Evolutionary conservation across 768 basidiomycete genomes (phyloP), one percentile per base, ranked within the genome.

Genomic region (Cubamyces lactineus): DNA sequence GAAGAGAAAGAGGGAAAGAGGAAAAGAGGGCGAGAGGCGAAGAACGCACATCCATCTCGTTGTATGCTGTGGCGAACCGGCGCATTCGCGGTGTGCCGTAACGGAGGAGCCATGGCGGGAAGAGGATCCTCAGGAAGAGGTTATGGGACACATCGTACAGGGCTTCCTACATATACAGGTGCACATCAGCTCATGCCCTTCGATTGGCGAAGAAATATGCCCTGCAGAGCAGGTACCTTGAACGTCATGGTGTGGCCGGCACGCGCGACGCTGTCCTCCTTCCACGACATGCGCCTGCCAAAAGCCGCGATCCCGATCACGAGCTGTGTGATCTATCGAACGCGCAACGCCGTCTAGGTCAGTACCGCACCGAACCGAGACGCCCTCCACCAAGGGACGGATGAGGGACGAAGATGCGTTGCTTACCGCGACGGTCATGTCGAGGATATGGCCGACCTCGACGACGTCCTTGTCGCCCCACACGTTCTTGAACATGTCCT

Each of bases 291-390:
- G 48, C 70, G 71, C 38, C 78, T 77, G 2, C 85, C 85, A 65
- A 86, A 87, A 5, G 83, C 84, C 60, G 85, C 85, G 3, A 77
- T 77, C 24, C 84, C 77, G 57, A 86, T 83, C 30, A 85, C 79
- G 54, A 83, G 81, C 2, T 86, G 77, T 0, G 85, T 80, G 42
- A 85, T 78, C 85, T 86, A 26, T 24, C 28, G 7, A 3, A 28
- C 28, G 28, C 28, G 28, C 28, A 28, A 28, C 7, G 4, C 28
- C 28, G 28, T 28, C 46, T 11, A 34, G 34, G 34, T 23, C 4
- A 19, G 17, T 0, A n/a, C n/a, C 17, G 15, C 34, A n/a, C n/a
- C n/a, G n/a, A n/a, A n/a, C n/a, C n/a, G n/a, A n/a, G n/a, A n/a
- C n/a, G n/a, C n/a, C n/a, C n/a, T n/a, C n/a, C n/a, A n/a, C n/a